Conservation (phyloP, 768 basidiomycete genomes). For the Leccinellum luteum region DNA sequence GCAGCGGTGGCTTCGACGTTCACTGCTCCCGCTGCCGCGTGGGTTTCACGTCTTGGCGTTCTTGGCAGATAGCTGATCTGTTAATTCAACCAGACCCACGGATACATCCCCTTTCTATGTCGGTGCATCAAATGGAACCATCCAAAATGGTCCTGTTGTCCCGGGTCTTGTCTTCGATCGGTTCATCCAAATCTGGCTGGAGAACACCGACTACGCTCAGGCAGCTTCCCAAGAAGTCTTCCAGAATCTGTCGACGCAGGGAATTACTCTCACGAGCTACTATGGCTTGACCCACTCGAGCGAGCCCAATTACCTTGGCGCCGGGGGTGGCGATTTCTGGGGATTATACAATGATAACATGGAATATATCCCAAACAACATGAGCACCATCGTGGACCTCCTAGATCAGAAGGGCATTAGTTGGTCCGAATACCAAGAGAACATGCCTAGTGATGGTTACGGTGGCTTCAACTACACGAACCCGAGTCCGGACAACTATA, state of each 20-base stretch:
- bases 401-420: slow-evolving; percentile 54
- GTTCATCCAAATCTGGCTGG: slow-evolving; percentile 54
- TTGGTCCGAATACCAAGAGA: slow-evolving; percentile 62
- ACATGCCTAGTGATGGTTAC: slow-evolving; percentile 50
- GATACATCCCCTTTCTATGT: slow-evolving; percentile 37
- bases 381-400: slow-evolving; percentile 59
- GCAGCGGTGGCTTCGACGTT: slow-evolving; percentile 21
- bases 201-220: slow-evolving; percentile 51
- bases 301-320: slow-evolving; percentile 55
- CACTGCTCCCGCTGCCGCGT: slow-evolving; percentile 23
- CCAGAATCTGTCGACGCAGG: slow-evolving; percentile 43
- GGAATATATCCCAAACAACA: slow-evolving; percentile 37
- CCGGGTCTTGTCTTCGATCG: slow-evolving; percentile 42
- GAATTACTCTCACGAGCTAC: slow-evolving; percentile 46
- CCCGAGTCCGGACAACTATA: slow-evolving; percentile 32
- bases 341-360: slow-evolving; percentile 45
- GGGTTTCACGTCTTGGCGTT: slow-evolving; percentile 3
- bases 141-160: slow-evolving; percentile 37
- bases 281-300: slow-evolving; percentile 54
- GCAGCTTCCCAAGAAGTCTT: slow-evolving; percentile 29
- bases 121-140: slow-evolving; percentile 40
- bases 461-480: slow-evolving; percentile 36
- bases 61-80: slow-evolving; percentile 1
- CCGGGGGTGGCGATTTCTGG: slow-evolving; percentile 51
- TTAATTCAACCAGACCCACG: slow-evolving; percentile 13